Base-by-base conservation (phyloP, 2,329 filamentous ascomycete species). In the Colletotrichum shisoi region DNA sequence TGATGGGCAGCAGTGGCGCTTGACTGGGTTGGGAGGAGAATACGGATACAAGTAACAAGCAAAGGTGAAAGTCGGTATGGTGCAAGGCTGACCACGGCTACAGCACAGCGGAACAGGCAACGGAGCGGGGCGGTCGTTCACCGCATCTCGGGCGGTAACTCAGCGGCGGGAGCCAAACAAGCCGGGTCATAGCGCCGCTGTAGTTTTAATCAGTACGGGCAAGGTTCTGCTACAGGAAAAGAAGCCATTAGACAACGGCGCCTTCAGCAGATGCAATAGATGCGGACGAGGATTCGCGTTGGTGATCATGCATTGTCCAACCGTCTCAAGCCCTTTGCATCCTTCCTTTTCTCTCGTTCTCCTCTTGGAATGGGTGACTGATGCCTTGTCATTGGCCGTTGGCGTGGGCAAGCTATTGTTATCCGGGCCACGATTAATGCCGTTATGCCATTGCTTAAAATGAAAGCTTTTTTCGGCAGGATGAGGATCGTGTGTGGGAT, bases 151-250 rank as follows among this genome's bases (percentile, higher is more conserved):
- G 61, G 48, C 48, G 54, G 61, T 42, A 59, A 15, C 48, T 63
- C 64, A 61, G 64, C 54, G 64, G 54, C 64, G 61, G 64, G 54
- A 63, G 46, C 42, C 27, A 54, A 58, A 42, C 64, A 53, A 27
- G 64, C 64, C 61, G 64, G 64, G 42, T 54, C 64, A 24, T 48
- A n/a, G 52, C 54, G 42, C 46, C 64, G 64, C 61, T 67, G 61
- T 61, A 67, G 64, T 54, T 67, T 61, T 61, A 67, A 21, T 61
- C 64, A 49, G 61, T 62, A 64, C 34, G 61, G 61, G 64, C 34
- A 67, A 67, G 40, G 61, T 49, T 39, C 52, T 56, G 53, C 54
- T 48, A 42, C 60, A 59, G 49, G 61, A 64, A 19, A 49, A 39
- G 34, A 51, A 44, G 48, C 48, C 54, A 67, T 64, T 64, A 54